These are phyloP conservation scores for Myxozyma geophila DNA, from an alignment of 805 yeast genomes.

Conservation along the genomic window DNA sequence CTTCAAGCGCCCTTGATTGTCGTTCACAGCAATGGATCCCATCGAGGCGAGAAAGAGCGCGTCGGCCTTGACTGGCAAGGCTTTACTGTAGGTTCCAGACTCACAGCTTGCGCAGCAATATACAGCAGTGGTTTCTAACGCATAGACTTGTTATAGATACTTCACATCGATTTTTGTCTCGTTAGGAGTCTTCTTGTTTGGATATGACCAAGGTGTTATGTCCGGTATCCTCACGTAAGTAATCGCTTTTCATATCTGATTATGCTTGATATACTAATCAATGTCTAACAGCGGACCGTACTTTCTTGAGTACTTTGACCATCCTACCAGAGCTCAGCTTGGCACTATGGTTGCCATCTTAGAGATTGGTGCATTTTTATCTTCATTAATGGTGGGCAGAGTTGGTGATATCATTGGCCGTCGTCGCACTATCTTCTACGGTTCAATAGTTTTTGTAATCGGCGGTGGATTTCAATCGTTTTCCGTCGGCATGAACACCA, in stretches of 20 bases:
- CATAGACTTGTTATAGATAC: constrained; percentile 36
- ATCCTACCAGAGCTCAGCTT: constrained; percentile 74
- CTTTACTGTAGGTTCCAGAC: constrained; percentile 45
- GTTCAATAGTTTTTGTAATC: constrained; percentile 74
- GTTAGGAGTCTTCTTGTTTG: constrained; percentile 65
- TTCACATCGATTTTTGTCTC: constrained; percentile 52
- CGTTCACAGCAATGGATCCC: not conserved
- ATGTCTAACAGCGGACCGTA: constrained; percentile 52
- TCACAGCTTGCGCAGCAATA: constrained; percentile 30
- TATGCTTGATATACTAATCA: not conserved
- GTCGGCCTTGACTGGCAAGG: constrained; percentile 32
- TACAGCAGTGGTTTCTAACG: not conserved
- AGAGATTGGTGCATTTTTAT: constrained; percentile 78
- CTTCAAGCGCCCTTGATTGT: not conserved
- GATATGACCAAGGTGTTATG: constrained; percentile 90
- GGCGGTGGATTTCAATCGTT: constrained; percentile 79
- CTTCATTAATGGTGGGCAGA: constrained; percentile 77
- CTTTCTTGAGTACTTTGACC: constrained; percentile 68
- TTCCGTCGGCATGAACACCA: constrained; percentile 56
- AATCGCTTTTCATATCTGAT: not conserved
- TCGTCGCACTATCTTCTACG: constrained; percentile 75
- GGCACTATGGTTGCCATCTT: constrained; percentile 89
- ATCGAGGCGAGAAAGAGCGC: constrained; percentile 9
- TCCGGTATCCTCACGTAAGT: constrained; percentile 71
- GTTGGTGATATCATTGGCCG: constrained; percentile 81